Conservation (phyloP, 495 filamentous ascomycete species). For the Choiromyces venosus region DNA sequence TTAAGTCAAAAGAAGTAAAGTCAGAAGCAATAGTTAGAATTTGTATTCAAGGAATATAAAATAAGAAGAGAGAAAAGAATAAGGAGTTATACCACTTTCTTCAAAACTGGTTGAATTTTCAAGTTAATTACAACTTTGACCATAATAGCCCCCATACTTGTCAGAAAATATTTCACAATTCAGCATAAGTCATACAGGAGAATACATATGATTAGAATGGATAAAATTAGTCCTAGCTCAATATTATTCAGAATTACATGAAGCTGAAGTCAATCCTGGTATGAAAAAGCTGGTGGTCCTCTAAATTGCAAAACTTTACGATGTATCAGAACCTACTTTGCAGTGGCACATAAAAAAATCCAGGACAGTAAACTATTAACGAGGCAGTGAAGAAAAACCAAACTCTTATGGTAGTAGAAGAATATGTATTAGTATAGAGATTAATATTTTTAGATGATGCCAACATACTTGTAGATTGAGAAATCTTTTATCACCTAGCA, state of each 20-base stretch:
- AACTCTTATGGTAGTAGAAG: background rate
- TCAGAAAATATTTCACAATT: background rate
- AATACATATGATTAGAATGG: background rate
- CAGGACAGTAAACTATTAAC: background rate
- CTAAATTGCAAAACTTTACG: constrained; percentile 3
- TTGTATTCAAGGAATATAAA: background rate
- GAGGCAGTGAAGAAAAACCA: background rate
- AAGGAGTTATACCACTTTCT: background rate
- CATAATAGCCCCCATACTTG: background rate
- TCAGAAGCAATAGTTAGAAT: background rate
- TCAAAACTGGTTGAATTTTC: background rate
- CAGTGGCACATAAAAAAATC: background rate
- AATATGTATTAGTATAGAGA: constrained; percentile 3
- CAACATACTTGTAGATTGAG: background rate
- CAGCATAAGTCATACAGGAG: background rate
- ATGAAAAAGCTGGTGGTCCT: background rate
- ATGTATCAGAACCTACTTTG: background rate
- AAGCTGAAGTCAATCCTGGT: background rate
- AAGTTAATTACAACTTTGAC: background rate
- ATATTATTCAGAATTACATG: background rate
- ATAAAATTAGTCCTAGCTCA: constrained; percentile 7
- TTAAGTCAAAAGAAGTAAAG: background rate
- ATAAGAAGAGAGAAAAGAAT: background rate
- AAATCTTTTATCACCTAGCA: background rate
- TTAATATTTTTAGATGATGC: constrained; percentile 16